Base-by-base conservation (phyloP, 2,329 filamentous ascomycete species). In the Colletotrichum navitas region DNA sequence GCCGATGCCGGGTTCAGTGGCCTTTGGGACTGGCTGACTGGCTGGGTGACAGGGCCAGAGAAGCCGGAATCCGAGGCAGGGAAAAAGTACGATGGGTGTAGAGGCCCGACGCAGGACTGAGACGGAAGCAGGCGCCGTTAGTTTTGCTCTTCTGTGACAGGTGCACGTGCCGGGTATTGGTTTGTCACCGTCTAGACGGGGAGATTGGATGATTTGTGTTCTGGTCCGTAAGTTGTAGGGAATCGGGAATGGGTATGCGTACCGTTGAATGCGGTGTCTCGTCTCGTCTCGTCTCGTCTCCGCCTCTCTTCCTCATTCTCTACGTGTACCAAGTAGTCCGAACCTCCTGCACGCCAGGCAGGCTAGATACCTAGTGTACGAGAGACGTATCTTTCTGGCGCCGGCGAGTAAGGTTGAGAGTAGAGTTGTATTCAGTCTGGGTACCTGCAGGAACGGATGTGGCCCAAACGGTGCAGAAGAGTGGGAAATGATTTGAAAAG, bases 401-500 rank as follows among this genome's bases (percentile, higher is more conserved):
- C 5, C 32, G 5, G 8, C 5, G 14, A 18, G 41, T 45, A 68
- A 68, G 66, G 60, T 68, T 68, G 60, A 58, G 32, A 56, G 34
- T 63, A 68, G 43, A 64, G 59, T 68, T 58, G 36, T 39, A 63
- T 63, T 16, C 47, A 41, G 60, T 45, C 60, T 58, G 59, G 59
- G 65, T 63, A 63, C 59, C 58, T 71, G 68, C 68, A 67, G 68
- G 68, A 71, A 63, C 54, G 39, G 51, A 12, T 61, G 58, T 47
- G 54, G 34, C 54, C 41, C 41, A 32, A 49, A 32, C 41, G 41
- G 47, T 61, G 58, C 58, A 36, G 21, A 41, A 52, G 32, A 41
- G 45, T 39, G 60, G 60, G 32, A 63, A 32, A 45, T 51, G 47
- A 51, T n/a, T 4, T 29, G 49, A 39, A 26, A 21, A 29, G 10